Percentiles rank a stretch among this genome's conserved stretches.
phyloP scores from a whole-genome alignment of 768 basidiomycete genomes.

The Trametes coccinea region DNA sequence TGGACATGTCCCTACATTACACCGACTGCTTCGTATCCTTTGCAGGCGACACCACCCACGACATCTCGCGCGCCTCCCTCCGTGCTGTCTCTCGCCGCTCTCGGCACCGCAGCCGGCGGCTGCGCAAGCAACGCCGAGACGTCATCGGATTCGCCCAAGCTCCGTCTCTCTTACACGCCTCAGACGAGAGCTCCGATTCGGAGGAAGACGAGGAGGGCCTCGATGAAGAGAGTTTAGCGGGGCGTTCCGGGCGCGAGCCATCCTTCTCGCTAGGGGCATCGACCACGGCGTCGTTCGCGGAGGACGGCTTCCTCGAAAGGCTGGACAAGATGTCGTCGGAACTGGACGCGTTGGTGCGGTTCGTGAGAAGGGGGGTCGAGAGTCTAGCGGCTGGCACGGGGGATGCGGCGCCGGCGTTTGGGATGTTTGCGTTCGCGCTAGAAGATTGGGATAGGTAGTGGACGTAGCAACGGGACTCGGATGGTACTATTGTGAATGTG shows the following conservation, averaged over 20 bases:
- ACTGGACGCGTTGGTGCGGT: slow-evolving; percentile 69
- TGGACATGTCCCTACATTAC: slow-evolving; percentile 77
- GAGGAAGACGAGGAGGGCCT: slow-evolving; percentile 41
- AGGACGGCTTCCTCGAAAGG: slow-evolving; percentile 48
- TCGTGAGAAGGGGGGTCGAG: slow-evolving; percentile 69
- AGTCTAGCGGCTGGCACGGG: slow-evolving; percentile 61
- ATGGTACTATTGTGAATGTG: background rate
- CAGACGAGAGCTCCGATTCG: slow-evolving; percentile 33
- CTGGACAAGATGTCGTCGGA: slow-evolving; percentile 69
- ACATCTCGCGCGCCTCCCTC: slow-evolving; percentile 40
- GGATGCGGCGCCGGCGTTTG: slow-evolving; percentile 64
- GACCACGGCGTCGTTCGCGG: slow-evolving; percentile 34
- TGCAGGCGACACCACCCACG: slow-evolving; percentile 62
- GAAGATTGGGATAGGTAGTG: slow-evolving; percentile 72
- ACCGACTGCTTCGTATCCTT: slow-evolving; percentile 61
- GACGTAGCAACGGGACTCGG: background rate
- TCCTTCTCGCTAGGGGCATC: slow-evolving; percentile 46
- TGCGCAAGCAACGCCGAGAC: slow-evolving; percentile 53
- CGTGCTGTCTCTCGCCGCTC: slow-evolving; percentile 34
- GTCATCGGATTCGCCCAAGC: slow-evolving; percentile 61
- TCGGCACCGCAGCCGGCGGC: slow-evolving; percentile 60
- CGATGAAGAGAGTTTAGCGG: slow-evolving; percentile 16
- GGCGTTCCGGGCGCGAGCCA: slow-evolving; percentile 27
- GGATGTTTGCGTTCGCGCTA: slow-evolving; percentile 70
- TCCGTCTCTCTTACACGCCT: slow-evolving; percentile 43